phyloP scores from a whole-genome alignment of 192 early-diverging fungal species.

The Umbelopsis sp. region DNA sequence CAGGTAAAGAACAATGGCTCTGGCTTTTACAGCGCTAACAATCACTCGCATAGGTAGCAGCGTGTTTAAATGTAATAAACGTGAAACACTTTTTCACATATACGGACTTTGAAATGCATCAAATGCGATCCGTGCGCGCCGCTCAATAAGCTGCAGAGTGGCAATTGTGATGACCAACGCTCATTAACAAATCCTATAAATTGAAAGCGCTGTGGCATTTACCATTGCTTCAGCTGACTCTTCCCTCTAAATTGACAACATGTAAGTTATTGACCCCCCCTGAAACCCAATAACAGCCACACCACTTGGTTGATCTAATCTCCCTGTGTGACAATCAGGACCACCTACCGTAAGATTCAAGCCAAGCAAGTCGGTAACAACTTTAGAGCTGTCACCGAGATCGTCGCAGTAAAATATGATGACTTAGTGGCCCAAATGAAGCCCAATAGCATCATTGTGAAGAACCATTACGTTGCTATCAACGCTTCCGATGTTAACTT shows the following conservation, averaged over 20 bases:
- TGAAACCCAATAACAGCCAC: neutral
- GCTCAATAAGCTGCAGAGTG: too few species aligned
- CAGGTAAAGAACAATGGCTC: too few species aligned
- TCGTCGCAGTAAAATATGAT: conserved; percentile 22
- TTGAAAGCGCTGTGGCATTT: neutral
- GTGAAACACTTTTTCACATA: too few species aligned
- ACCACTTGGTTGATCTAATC: neutral
- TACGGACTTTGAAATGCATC: too few species aligned
- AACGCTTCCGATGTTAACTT: conserved; percentile 63
- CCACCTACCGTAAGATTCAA: conserved; percentile 36
- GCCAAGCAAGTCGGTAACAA: conserved; percentile 35
- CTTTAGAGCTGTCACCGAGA: conserved; percentile 30
- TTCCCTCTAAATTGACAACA: neutral
- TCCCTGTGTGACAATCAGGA: neutral
- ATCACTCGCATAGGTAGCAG: too few species aligned
- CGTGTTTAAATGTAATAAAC: too few species aligned
- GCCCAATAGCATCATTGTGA: conserved; percentile 44
- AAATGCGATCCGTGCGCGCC: too few species aligned
- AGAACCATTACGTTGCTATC: conserved; percentile 52
- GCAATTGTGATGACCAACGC: conserved; percentile 6
- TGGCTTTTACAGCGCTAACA: too few species aligned
- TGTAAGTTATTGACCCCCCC: neutral
- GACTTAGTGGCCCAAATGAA: conserved; percentile 24
- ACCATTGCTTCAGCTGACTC: neutral
- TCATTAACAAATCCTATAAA: neutral